These are phyloP conservation scores for Sisymbrium irio DNA, from an alignment of 345 rosid genomes.

Conservation along the genomic window DNA sequence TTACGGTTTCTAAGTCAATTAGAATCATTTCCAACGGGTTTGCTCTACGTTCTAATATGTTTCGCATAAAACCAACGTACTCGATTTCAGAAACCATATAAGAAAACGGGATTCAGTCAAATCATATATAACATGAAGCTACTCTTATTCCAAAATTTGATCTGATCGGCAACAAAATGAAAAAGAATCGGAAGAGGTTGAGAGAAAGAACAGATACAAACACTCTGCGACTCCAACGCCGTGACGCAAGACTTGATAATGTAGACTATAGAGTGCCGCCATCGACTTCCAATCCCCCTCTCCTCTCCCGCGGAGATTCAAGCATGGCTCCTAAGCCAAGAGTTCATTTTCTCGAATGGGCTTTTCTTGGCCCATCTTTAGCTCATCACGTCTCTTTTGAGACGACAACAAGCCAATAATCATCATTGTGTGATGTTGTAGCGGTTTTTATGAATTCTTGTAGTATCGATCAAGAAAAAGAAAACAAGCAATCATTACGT, in stretches of 20 bases:
- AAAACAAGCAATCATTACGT: constrained; percentile 11
- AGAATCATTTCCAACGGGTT: neutral
- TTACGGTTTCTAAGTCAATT: too few relatives aligned
- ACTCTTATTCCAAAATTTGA: neutral
- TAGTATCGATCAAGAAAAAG: neutral
- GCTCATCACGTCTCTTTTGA: neutral
- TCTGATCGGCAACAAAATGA: neutral
- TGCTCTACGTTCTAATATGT: neutral
- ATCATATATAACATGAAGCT: neutral
- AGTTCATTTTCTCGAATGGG: neutral
- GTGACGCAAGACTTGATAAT: too few relatives aligned
- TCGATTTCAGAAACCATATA: too few relatives aligned
- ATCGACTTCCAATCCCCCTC: too few relatives aligned
- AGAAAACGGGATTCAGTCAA: neutral
- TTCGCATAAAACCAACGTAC: neutral
- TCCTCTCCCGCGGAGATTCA: too few relatives aligned
- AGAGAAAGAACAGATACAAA: neutral
- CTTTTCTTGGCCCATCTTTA: neutral
- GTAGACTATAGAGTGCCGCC: too few relatives aligned
- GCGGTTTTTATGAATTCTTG: neutral
- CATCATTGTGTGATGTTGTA: neutral
- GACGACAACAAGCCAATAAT: neutral
- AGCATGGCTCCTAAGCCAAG: too few relatives aligned
- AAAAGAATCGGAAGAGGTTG: neutral
- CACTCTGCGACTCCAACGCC: too few relatives aligned